Evolutionary conservation across 352 stramenopile species (phyloP).

Genomic region (Pythium rhizo-oryzae): DNA sequence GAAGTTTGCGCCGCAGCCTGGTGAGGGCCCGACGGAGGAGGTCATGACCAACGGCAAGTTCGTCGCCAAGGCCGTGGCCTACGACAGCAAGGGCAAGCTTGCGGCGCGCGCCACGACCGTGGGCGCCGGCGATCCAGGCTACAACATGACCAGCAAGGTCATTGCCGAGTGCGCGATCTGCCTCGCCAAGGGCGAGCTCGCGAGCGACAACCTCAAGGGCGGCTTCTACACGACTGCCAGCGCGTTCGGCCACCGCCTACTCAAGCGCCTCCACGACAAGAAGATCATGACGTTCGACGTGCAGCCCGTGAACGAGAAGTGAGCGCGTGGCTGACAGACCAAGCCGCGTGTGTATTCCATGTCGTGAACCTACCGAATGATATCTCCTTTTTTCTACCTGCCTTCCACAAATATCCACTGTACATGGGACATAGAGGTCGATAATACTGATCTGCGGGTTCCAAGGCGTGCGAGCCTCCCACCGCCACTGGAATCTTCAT

Average conservation of each 20-base stretch:
- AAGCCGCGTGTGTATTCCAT: too few relatives aligned
- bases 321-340: neutral
- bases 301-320: slow-evolving; percentile 14
- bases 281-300: slow-evolving; percentile 61
- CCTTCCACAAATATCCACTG: too few relatives aligned
- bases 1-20: slow-evolving; percentile 66
- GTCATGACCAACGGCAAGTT: slow-evolving; percentile 83
- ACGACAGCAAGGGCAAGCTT: slow-evolving; percentile 46
- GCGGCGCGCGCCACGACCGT: slow-evolving; percentile 43
- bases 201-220: slow-evolving; percentile 27
- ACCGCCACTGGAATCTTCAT: too few relatives aligned
- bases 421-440: too few relatives aligned
- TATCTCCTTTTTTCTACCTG: too few relatives aligned
- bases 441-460: too few relatives aligned
- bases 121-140: slow-evolving; percentile 57
- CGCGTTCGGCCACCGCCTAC: slow-evolving; percentile 58
- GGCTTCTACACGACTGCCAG: slow-evolving; percentile 71
- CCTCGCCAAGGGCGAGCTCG: slow-evolving; percentile 53
- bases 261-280: slow-evolving; percentile 53
- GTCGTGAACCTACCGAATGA: too few relatives aligned
- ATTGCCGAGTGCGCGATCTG: slow-evolving; percentile 67
- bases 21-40: slow-evolving; percentile 79
- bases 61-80: slow-evolving; percentile 50
- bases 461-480: too few relatives aligned
- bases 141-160: slow-evolving; percentile 55